A percentile compares a stretch with the other conserved stretches of the same genome.
Evolutionary conservation across 2,329 filamentous ascomycete species (phyloP).

Genomic region (Phyllachora maydis): DNA sequence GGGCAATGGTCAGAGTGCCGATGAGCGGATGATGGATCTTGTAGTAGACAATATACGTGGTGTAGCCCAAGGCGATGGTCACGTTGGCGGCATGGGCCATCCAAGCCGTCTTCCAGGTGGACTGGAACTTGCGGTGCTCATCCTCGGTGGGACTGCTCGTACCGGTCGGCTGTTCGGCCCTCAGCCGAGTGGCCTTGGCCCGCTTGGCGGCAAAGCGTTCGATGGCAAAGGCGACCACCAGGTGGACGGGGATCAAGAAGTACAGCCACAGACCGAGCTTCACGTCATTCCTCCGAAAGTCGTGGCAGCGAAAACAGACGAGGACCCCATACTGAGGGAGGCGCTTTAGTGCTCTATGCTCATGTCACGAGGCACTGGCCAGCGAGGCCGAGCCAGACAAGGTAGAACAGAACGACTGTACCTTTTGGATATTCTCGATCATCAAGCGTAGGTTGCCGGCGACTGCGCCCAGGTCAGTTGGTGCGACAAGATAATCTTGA

Average conservation of each 20-base stretch:
- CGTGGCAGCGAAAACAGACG: slow-evolving; percentile 78
- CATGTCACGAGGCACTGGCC: too few species aligned
- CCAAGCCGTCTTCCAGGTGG: slow-evolving; percentile 64
- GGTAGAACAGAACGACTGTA: slow-evolving; percentile 13
- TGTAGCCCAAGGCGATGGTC: slow-evolving; percentile 57
- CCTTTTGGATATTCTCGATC: slow-evolving; percentile 94
- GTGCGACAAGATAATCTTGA: slow-evolving; percentile 1
- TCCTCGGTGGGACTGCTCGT: slow-evolving; percentile 34
- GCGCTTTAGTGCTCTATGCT: too few species aligned
- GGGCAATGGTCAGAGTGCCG: slow-evolving; percentile 73
- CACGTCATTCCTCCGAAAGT: slow-evolving; percentile 63
- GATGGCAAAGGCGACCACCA: slow-evolving; percentile 78
- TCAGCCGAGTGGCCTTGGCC: slow-evolving; percentile 46
- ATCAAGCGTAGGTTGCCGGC: slow-evolving; percentile 85
- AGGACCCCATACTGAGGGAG: slow-evolving; percentile 72
- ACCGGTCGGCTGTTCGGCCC: slow-evolving; percentile 25
- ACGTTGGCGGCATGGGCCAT: slow-evolving; percentile 70
- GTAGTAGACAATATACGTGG: slow-evolving; percentile 75
- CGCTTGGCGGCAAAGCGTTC: slow-evolving; percentile 67
- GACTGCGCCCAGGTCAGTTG: slow-evolving; percentile 25
- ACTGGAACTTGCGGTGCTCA: slow-evolving; percentile 44
- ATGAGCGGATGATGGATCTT: slow-evolving; percentile 85
- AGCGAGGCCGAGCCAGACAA: too few species aligned
- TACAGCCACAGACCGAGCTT: slow-evolving; percentile 60
- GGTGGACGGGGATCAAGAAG: slow-evolving; percentile 72